Base-by-base conservation (phyloP, 441 rosid species). In the Mallotus repandus region DNA sequence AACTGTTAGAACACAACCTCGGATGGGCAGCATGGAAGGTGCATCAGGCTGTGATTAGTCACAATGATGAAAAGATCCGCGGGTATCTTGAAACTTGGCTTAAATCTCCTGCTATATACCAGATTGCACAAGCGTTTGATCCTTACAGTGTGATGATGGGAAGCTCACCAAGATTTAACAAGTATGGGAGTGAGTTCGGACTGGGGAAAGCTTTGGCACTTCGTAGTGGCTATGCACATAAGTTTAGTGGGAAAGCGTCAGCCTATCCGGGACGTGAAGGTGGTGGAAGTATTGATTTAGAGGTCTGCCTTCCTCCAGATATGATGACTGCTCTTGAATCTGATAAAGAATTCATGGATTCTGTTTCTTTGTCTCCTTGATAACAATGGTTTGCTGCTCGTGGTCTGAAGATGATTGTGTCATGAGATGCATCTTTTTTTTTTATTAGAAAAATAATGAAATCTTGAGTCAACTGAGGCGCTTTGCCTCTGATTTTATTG, bases 91-190 rank as follows among this genome's bases (percentile, higher is more conserved):
- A 84, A 0, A 46, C 79, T 2, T 91, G 98, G 97, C 9, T 83
- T 38, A 68, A 82, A 68, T 82, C 81, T 5, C 98, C 87, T 0
- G 61, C 13, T 4, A 18, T 93, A 35, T 87, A 85, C 81, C 76
- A 80, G 8, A 38, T 84, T 3, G 87, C 60, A 18, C 68, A 66
- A 65, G 7, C 72, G 59, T 89, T 84, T 63, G 89, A 87, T 70
- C 89, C 88, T 0, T 6, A 69, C 45, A 88, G 86, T 12, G 75
- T 93, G 69, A 77, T 84, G 89, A 84, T 93, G 83, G 96, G 91
- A 63, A 89, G 97, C 77, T 93, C 96, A 0, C 97, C 93, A 0
- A 85, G 97, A 73, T 93, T 93, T 80, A 66, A 91, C 71, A 91
- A 76, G 83, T 91, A 93, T 2, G 91, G 94, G 15, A 77, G 68